Conservation (phyloP, 2,329 filamentous ascomycete genomes). For the Orbilia quercus region DNA sequence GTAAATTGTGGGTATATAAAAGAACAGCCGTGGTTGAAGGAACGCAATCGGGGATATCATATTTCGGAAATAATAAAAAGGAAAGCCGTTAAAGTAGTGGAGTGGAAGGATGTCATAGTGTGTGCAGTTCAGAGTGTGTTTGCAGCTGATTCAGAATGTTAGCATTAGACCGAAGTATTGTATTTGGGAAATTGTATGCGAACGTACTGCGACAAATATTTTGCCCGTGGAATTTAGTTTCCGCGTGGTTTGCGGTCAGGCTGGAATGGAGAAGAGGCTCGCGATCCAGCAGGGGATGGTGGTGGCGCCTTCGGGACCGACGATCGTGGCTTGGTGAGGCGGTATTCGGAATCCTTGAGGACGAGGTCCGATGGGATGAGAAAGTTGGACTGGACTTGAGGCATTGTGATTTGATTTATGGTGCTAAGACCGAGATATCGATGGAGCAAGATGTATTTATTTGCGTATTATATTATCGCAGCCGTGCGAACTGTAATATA, state of each 20-base stretch:
- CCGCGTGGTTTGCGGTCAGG: slow-evolving; percentile 53
- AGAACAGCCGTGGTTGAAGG: slow-evolving; percentile 41
- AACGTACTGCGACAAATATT: slow-evolving; percentile 6
- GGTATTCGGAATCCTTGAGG: slow-evolving; percentile 56
- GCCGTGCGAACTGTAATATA: no score
- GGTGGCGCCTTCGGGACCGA: slow-evolving; percentile 51
- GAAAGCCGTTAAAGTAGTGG: slow-evolving; percentile 26
- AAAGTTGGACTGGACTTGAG: slow-evolving; percentile 55
- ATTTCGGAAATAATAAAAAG: slow-evolving; percentile 23
- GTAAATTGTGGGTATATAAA: slow-evolving; percentile 40
- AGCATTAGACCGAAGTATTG: background rate
- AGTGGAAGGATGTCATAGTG: slow-evolving; percentile 15
- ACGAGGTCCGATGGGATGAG: slow-evolving; percentile 56
- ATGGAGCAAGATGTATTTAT: background rate
- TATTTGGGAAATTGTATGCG: background rate
- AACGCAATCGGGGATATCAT: slow-evolving; percentile 54
- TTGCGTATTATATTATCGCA: no score
- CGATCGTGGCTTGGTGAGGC: slow-evolving; percentile 50
- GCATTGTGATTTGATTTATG: no score
- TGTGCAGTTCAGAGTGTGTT: background rate
- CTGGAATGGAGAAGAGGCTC: slow-evolving; percentile 55
- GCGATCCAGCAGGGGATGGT: slow-evolving; percentile 54
- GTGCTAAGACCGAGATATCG: no score
- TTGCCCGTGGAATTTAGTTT: slow-evolving; percentile 10
- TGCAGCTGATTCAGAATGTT: background rate